Evolutionary conservation across 306 rosid species (phyloP).

Genomic region (Citrullus colocynthis): DNA sequence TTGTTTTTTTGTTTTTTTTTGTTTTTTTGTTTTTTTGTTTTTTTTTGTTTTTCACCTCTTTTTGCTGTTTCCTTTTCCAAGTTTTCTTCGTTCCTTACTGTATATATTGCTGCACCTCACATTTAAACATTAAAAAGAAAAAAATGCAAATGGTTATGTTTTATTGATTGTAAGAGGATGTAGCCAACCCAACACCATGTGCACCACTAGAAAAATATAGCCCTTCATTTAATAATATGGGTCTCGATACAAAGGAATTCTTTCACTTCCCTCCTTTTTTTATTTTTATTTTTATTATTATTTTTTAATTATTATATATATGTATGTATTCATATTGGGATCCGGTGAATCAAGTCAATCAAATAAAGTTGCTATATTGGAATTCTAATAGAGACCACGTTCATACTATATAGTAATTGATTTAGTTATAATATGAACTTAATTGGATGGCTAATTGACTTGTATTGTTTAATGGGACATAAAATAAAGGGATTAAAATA

Average conservation of each 20-base stretch:
- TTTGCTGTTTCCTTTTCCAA: too few species aligned
- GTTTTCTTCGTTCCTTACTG: too few species aligned
- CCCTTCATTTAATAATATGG: not conserved
- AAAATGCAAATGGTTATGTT: too few species aligned
- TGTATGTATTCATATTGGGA: not conserved
- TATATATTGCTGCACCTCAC: too few species aligned
- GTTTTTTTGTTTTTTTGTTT: too few species aligned
- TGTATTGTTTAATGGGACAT: not conserved
- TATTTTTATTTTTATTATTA: not conserved
- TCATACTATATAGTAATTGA: not conserved
- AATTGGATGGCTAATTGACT: not conserved
- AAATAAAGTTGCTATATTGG: not conserved
- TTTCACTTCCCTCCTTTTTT: not conserved
- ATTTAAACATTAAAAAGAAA: too few species aligned
- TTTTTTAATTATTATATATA: too few species aligned
- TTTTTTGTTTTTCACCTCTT: too few species aligned
- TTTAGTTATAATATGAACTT: not conserved
- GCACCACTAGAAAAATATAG: not conserved
- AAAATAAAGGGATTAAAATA: not conserved
- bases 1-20: too few species aligned
- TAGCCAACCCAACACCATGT: not conserved
- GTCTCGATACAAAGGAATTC: not conserved
- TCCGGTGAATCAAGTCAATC: not conserved
- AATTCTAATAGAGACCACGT: not conserved
- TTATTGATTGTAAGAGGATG: not conserved